Conservation (phyloP, 164 flowering plant genomes). For the Magnolia sinica region DNA sequence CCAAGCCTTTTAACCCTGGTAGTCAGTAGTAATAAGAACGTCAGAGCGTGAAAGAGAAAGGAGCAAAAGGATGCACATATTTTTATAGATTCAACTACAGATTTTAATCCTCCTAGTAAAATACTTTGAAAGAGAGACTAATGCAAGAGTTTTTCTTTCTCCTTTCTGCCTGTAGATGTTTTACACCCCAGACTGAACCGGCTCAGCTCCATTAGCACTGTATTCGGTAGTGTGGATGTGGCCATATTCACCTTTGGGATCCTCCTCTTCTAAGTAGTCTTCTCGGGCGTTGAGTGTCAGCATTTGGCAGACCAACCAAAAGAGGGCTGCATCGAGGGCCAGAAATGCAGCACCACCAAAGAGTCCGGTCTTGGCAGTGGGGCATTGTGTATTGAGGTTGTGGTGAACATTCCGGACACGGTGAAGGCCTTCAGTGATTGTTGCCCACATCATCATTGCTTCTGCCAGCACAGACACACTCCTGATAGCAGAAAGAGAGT, state of each 20-base stretch:
- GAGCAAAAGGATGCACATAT: not conserved
- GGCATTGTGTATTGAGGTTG: slow-evolving; percentile 18
- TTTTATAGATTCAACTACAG: not conserved
- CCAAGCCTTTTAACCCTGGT: too few relatives aligned
- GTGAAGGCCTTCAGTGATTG: slow-evolving; percentile 64
- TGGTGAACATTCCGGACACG: slow-evolving; percentile 33
- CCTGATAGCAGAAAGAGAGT: slow-evolving; percentile 28
- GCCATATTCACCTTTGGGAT: slow-evolving; percentile 37
- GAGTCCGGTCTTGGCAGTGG: slow-evolving; percentile 46
- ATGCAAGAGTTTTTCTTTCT: not conserved
- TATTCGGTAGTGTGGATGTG: slow-evolving; percentile 25
- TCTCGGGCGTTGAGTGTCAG: slow-evolving; percentile 35
- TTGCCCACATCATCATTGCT: slow-evolving; percentile 69
- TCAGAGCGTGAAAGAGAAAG: too few relatives aligned
- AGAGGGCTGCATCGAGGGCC: slow-evolving; percentile 36
- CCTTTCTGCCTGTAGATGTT: not conserved
- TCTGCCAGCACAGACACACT: slow-evolving; percentile 48
- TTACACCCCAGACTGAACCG: not conserved
- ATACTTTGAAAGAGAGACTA: not conserved
- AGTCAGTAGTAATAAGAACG: too few relatives aligned
- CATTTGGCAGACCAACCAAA: slow-evolving; percentile 49
- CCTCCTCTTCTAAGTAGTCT: slow-evolving; percentile 37
- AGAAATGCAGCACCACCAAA: slow-evolving; percentile 52
- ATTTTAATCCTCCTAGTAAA: not conserved
- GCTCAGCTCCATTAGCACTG: not conserved